Evolutionary conservation across 345 rosid genomes (phyloP).

Genomic region (Eutrema heterophyllum): DNA sequence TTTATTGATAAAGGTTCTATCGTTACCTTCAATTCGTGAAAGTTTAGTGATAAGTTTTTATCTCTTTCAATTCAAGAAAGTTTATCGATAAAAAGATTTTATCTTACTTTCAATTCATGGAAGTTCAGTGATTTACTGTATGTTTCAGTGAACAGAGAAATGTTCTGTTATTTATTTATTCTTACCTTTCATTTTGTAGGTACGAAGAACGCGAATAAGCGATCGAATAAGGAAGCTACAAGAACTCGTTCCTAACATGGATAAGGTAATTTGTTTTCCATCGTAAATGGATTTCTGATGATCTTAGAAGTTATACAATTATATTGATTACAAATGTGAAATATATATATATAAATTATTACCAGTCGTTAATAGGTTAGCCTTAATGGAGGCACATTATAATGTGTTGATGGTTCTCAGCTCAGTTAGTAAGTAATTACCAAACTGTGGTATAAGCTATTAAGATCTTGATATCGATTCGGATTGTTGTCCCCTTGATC

Average conservation of each 20-base stretch:
- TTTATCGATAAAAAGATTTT: neutral
- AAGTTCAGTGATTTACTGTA: neutral
- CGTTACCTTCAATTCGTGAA: neutral
- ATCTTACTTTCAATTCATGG: neutral
- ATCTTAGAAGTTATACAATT: neutral
- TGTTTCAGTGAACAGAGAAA: neutral
- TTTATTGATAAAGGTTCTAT: neutral
- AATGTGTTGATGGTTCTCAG: neutral
- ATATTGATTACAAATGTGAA: neutral
- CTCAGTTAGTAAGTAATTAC: neutral
- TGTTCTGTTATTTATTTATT: neutral
- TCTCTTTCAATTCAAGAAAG: neutral
- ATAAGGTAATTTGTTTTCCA: conserved; percentile 43
- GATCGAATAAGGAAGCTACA: conserved; percentile 46
- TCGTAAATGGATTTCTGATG: neutral
- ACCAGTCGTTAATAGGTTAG: neutral
- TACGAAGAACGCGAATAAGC: conserved; percentile 71
- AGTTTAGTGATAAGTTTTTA: neutral
- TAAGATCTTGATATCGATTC: neutral
- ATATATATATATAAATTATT: neutral
- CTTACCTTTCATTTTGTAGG: conserved; percentile 34
- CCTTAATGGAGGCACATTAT: neutral
- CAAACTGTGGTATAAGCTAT: neutral
- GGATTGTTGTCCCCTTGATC: neutral
- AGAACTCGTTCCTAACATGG: conserved; percentile 88